A percentile compares a stretch with the other conserved stretches of the same genome.
Evolutionary conservation across 2,329 filamentous ascomycete genomes (phyloP).

Genomic region (Cordyceps pruinosa): DNA sequence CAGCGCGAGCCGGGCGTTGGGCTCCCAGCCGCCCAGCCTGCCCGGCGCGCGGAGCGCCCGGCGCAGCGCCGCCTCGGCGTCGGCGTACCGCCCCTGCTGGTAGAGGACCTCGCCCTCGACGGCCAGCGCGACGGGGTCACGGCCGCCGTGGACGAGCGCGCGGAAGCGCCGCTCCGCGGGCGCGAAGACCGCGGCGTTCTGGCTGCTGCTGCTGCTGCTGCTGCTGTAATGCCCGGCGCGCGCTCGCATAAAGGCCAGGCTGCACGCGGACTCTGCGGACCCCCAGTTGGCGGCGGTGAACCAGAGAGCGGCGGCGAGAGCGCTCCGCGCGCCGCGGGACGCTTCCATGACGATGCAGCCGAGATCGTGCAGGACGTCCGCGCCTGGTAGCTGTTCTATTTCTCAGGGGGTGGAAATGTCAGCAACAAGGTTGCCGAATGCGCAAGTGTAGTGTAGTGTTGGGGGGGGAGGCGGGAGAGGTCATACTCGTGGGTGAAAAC

Average conservation of each 20-base stretch:
- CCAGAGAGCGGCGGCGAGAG: conserved; percentile 23
- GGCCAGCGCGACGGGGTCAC: conserved; percentile 30
- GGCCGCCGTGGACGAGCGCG: conserved; percentile 24
- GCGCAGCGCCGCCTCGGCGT: conserved; percentile 15
- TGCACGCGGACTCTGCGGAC: conserved; percentile 25
- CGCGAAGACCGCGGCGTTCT: conserved; percentile 14
- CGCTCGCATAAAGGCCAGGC: conserved; percentile 20
- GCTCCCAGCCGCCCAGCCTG: conserved; percentile 6
- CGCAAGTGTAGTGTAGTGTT: not conserved
- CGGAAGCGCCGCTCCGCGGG: conserved; percentile 24
- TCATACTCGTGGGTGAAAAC: not conserved
- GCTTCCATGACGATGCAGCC: conserved; percentile 23
- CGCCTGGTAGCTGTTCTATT: not conserved
- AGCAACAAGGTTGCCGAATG: not conserved
- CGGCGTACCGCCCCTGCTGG: conserved; percentile 18
- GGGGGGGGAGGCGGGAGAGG: too few relatives aligned
- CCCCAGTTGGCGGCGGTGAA: conserved; percentile 26
- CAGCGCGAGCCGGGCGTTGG: conserved; percentile 2
- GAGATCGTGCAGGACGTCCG: conserved; percentile 21
- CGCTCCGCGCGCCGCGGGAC: conserved; percentile 7
- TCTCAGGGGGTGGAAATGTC: not conserved
- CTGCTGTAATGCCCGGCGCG: conserved; percentile 17
- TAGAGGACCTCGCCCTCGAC: conserved; percentile 26
- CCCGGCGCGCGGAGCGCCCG: not conserved
- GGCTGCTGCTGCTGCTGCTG: too few relatives aligned